phyloP scores from a whole-genome alignment of 345 rosid species.

The Linum lewisii region DNA sequence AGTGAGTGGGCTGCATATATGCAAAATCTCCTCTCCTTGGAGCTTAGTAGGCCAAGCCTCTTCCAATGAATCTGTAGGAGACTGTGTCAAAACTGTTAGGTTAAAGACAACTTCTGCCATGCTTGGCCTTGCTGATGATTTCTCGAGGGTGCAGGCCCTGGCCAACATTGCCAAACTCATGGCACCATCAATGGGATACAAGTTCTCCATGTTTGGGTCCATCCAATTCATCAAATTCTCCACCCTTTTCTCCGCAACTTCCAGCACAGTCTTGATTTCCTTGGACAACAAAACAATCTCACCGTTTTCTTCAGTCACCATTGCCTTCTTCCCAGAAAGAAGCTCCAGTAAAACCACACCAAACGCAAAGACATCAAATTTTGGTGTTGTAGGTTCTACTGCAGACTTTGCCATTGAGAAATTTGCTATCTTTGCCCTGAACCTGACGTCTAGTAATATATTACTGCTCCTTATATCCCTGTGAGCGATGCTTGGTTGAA shows the following conservation, averaged over 20 bases:
- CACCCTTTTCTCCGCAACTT: conserved; percentile 27
- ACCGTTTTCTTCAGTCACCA: conserved; percentile 36
- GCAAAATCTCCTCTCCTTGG: conserved; percentile 32
- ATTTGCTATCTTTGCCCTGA: conserved; percentile 51
- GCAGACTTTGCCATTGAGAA: conserved; percentile 40
- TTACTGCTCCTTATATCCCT: conserved; percentile 43
- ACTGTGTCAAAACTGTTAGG: conserved; percentile 37
- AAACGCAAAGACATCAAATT: conserved; percentile 48
- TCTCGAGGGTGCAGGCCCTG: conserved; percentile 37
- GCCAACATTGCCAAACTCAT: conserved; percentile 41
- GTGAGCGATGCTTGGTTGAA: conserved; percentile 45
- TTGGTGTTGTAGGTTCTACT: conserved; percentile 22
- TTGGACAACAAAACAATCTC: conserved; percentile 33
- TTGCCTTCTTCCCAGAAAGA: conserved; percentile 47
- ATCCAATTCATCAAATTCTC: conserved; percentile 33
- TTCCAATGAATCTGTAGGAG: conserved; percentile 27
- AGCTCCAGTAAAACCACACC: conserved; percentile 50
- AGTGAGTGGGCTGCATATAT: conserved; percentile 25
- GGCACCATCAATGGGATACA: conserved; percentile 39
- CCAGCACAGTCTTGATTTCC: conserved; percentile 31
- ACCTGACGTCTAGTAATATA: conserved; percentile 40
- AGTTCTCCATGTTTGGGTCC: conserved; percentile 43
- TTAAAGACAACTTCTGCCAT: conserved; percentile 56
- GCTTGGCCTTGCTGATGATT: conserved; percentile 41
- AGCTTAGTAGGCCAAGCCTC: conserved; percentile 32